Base-by-base conservation (phyloP, 352 stramenopile genomes). In the Peronospora belbahrii region DNA sequence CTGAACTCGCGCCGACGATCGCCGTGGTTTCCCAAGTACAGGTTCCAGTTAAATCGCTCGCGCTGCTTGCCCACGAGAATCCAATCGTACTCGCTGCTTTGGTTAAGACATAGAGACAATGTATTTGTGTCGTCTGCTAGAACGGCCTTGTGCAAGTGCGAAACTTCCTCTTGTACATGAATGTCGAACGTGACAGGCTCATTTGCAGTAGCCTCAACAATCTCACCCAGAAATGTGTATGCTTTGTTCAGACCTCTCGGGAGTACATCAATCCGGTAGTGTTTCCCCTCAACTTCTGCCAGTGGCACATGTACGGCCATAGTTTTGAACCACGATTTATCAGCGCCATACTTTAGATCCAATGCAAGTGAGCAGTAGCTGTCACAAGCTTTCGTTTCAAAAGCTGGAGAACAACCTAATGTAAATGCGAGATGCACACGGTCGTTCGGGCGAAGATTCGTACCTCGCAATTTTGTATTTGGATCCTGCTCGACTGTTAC, bases 1-100 rank as follows among this genome's bases (percentile, higher is more conserved):
- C 32, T 56, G 47, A 72, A 82, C 14, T 46, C 33, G 6, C 55
- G 53, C 7, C 37, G 36, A 25, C 28, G 41, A 36, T 60, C 44
- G 11, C 22, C 23, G 15, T 60, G 36, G 8, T 7, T 43, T 18
- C 20, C 35, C 2, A 31, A 48, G 15, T 30, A 38, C 5, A 24
- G 22, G n/a, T 42, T 39, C 0, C 85, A 59, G 7, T 11, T 37
- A 30, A 85, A 67, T 17, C 51, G 54, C 54, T 86, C 74, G 17
- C 62, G 55, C 41, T 80, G 69, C 44, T 83, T 86, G 20, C 77
- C 74, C 14, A 88, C 18, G 9, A 85, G 43, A 30, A 88, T 62
- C 77, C 77, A 88, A 52, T 88, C 77, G n/a, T 44, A 35, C 15
- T 77, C 70, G 27, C 66, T 82, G 30, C 38, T 44, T 18, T 69